Conservation (phyloP, 257 asterid genomes). For the Verbascum thapsus region DNA sequence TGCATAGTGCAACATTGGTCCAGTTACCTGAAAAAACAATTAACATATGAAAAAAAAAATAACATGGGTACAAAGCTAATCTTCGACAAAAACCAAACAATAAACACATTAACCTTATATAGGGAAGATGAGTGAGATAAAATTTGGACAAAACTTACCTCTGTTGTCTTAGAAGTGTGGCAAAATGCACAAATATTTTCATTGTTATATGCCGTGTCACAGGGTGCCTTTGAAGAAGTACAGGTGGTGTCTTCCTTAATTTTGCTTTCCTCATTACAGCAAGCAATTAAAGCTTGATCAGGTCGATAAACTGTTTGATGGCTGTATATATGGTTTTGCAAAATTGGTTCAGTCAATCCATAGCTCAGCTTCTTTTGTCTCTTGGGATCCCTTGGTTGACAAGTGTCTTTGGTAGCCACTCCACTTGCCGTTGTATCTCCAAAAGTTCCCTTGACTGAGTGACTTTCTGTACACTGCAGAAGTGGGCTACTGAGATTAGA, state of each 20-base stretch:
- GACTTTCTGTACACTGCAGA: constrained; percentile 41
- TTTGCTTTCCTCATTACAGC: constrained; percentile 37
- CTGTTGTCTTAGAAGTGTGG: constrained; percentile 63
- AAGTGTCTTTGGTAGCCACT: constrained; percentile 24
- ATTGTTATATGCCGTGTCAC: constrained; percentile 32
- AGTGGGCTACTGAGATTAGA: constrained; percentile 14
- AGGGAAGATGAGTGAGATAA: constrained; percentile 11
- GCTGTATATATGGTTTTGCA: constrained; percentile 29
- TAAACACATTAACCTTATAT: constrained; percentile 6
- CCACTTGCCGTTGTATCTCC: constrained; percentile 36
- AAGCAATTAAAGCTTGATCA: constrained; percentile 37
- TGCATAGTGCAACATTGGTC: constrained; percentile 64
- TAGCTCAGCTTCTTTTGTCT: constrained; percentile 63
- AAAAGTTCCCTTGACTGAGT: constrained; percentile 30
- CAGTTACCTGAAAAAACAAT: constrained; percentile 62
- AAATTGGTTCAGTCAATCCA: constrained; percentile 39
- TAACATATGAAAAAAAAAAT: constrained; percentile 21
- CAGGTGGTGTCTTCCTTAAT: constrained; percentile 32
- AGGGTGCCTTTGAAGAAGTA: constrained; percentile 33
- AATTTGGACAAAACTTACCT: constrained; percentile 49
- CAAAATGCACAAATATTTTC: constrained; percentile 73
- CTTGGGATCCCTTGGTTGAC: constrained; percentile 56
- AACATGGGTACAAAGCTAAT: constrained; percentile 1
- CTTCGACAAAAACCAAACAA: neutral
- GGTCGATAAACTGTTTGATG: constrained; percentile 27